These are phyloP conservation scores for Choricystis sp. DNA, from an alignment of 139 green algal species.

Conservation along the genomic window DNA sequence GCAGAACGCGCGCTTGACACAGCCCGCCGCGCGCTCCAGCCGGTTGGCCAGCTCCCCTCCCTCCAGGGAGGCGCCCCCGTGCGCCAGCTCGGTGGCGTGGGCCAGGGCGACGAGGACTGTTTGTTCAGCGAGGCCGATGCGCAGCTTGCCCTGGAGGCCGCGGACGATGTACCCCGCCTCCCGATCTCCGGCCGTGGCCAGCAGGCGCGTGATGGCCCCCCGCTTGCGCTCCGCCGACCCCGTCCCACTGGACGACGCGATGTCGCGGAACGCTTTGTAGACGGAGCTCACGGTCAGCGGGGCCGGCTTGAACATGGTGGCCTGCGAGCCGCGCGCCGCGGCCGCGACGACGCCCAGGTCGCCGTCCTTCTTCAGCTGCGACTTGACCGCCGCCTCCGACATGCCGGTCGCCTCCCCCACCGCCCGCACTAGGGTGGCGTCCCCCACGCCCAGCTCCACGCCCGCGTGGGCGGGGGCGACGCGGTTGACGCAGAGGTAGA, in stretches of 20 bases:
- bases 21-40: conserved; percentile 45
- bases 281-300: conserved; percentile 27
- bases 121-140: conserved; percentile 92
- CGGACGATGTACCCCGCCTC: conserved; percentile 83
- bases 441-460: conserved; percentile 89
- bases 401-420: conserved; percentile 65
- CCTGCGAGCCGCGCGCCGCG: conserved; percentile 25
- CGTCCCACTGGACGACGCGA: conserved; percentile 36
- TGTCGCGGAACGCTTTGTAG: conserved; percentile 52
- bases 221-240: conserved; percentile 57
- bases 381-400: conserved; percentile 69
- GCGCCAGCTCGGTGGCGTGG: conserved; percentile 52
- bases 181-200: conserved; percentile 51
- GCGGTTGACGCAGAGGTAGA: conserved; percentile 85
- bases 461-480: conserved; percentile 79
- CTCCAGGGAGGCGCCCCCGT: conserved; percentile 9
- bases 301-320: conserved; percentile 33
- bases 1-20: conserved; percentile 70
- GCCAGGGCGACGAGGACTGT: conserved; percentile 75
- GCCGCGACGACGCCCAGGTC: conserved; percentile 80
- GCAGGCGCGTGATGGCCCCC: conserved; percentile 67
- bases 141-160: conserved; percentile 85
- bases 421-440: conserved; percentile 79
- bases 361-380: conserved; percentile 55
- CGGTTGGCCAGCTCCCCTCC: conserved; percentile 30